phyloP scores from a whole-genome alignment of 345 rosid species.

The Anastatica hierochuntica region DNA sequence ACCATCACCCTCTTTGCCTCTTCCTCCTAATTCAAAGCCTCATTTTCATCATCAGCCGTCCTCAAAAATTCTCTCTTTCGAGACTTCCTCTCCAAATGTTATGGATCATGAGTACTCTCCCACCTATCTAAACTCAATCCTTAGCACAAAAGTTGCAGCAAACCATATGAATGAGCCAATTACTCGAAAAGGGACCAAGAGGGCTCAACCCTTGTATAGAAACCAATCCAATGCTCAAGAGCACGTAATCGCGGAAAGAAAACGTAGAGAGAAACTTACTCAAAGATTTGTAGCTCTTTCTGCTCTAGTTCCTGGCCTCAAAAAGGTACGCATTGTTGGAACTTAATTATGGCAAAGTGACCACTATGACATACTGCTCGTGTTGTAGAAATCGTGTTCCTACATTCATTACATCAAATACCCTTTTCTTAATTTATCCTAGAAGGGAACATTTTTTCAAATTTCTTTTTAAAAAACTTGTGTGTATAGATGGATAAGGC shows the following conservation, averaged over 20 bases:
- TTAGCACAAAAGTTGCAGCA: background rate
- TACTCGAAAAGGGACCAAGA: slow-evolving; percentile 3
- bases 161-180: background rate
- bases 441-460: too few relatives aligned
- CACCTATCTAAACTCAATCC: slow-evolving; percentile 4
- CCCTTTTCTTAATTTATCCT: too few relatives aligned
- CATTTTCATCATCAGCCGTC: slow-evolving; percentile 11
- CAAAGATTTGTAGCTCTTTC: slow-evolving; percentile 31
- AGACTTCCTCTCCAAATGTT: background rate
- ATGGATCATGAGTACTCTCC: slow-evolving; percentile 12
- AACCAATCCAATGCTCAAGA: slow-evolving; percentile 17
- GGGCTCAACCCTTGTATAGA: slow-evolving; percentile 5
- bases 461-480: too few relatives aligned
- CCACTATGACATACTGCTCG: too few relatives aligned
- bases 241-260: slow-evolving; percentile 24
- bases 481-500: slow-evolving; percentile 74
- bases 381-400: too few relatives aligned
- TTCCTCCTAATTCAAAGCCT: slow-evolving; percentile 4
- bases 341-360: too few relatives aligned
- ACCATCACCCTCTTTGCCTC: background rate
- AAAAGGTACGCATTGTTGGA: too few relatives aligned
- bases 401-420: too few relatives aligned
- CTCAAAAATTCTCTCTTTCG: slow-evolving; percentile 23
- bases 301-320: slow-evolving; percentile 24
- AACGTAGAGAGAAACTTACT: slow-evolving; percentile 29